These are phyloP conservation scores for Fusarium palustre DNA, from an alignment of 2,329 filamentous ascomycete genomes.

Conservation along the genomic window DNA sequence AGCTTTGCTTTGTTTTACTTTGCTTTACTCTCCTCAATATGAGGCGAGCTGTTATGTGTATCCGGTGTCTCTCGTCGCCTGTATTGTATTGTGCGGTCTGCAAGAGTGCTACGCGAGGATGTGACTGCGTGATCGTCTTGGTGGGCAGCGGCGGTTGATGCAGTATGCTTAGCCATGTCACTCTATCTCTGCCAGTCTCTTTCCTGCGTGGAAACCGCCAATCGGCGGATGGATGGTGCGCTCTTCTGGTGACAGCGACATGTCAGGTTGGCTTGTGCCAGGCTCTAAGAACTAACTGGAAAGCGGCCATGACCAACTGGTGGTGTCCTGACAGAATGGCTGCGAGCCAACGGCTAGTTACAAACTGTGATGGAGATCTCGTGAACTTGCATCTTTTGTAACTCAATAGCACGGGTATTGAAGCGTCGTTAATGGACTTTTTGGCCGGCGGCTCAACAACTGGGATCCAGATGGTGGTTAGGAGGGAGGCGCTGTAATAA, in stretches of 20 bases:
- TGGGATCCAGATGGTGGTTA: conserved; percentile 23
- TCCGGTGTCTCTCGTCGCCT: conserved; percentile 13
- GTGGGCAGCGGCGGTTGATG: conserved; percentile 35
- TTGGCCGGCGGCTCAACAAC: conserved; percentile 38
- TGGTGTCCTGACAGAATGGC: conserved; percentile 21
- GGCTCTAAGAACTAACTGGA: conserved; percentile 21
- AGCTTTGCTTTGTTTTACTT: background rate
- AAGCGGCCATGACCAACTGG: conserved; percentile 5
- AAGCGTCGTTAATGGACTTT: conserved; percentile 19
- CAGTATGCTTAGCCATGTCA: conserved; percentile 43
- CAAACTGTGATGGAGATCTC: conserved; percentile 28
- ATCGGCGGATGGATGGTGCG: conserved; percentile 23
- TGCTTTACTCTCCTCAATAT: conserved; percentile 6
- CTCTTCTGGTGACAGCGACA: conserved; percentile 25
- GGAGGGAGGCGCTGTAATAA: conserved; percentile 42
- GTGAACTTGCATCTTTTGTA: conserved; percentile 16
- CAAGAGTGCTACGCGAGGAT: conserved; percentile 37
- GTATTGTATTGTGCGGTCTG: conserved; percentile 7
- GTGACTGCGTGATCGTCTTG: conserved; percentile 36
- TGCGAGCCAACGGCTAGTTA: conserved; percentile 35
- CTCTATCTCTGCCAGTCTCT: conserved; percentile 28
- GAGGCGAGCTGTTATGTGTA: background rate
- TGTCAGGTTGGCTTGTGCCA: conserved; percentile 9
- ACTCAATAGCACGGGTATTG: conserved; percentile 4
- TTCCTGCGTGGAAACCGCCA: conserved; percentile 23